Evolutionary conservation across 371 early-diverging fungal genomes (phyloP).

Genomic region (Lichtheimia hyalospora): DNA sequence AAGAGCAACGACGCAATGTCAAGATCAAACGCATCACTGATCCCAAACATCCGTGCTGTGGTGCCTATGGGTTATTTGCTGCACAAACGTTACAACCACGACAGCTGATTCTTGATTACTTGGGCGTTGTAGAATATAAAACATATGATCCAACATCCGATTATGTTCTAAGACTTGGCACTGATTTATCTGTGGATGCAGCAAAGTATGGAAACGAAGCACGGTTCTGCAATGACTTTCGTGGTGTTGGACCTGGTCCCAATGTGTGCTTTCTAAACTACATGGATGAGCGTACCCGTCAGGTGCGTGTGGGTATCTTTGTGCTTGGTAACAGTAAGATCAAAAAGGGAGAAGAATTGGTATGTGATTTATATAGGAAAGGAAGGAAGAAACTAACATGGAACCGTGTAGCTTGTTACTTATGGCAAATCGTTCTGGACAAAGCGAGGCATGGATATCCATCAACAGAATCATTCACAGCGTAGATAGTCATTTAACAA

Average conservation of each 20-base stretch:
- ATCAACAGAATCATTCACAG: constrained; percentile 32
- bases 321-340: constrained; percentile 46
- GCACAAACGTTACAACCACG: constrained; percentile 48
- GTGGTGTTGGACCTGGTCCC: constrained; percentile 49
- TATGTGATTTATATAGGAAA: too few species aligned
- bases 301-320: constrained; percentile 50
- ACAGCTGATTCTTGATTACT: constrained; percentile 46
- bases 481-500: neutral
- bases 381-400: neutral
- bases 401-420: constrained; percentile 33
- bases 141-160: constrained; percentile 45
- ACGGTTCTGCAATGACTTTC: constrained; percentile 53
- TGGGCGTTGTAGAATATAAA: constrained; percentile 47
- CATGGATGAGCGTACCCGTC: constrained; percentile 43
- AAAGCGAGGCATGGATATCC: constrained; percentile 51
- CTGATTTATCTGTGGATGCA: constrained; percentile 51
- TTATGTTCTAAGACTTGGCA: constrained; percentile 44
- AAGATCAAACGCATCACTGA: constrained; percentile 48
- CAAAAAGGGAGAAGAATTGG: constrained; percentile 53
- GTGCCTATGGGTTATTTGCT: constrained; percentile 50
- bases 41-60: constrained; percentile 47
- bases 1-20: constrained; percentile 41
- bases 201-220: constrained; percentile 52
- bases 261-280: constrained; percentile 56
- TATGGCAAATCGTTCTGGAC: constrained; percentile 57